Evolutionary conservation across 371 early-diverging fungal genomes (phyloP).

Genomic region (Catenaria anguillulae): DNA sequence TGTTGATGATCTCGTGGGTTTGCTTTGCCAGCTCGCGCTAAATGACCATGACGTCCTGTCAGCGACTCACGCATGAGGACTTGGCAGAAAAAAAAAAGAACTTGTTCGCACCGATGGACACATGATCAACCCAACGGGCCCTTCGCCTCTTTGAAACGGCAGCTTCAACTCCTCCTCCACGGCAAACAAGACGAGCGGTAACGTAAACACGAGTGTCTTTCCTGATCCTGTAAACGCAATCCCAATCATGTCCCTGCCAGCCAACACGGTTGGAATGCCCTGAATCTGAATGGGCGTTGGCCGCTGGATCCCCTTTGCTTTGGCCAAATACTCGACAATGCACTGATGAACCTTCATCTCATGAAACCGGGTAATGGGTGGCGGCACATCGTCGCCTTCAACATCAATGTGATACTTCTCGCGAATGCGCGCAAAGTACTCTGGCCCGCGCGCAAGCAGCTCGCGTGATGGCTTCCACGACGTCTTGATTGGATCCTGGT

Average conservation of each 20-base stretch:
- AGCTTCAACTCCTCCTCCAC: conserved; percentile 62
- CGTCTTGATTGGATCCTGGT: conserved; percentile 70
- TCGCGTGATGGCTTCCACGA: conserved; percentile 72
- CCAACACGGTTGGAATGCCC: conserved; percentile 44
- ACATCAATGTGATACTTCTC: conserved; percentile 38
- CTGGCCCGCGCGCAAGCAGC: conserved; percentile 26
- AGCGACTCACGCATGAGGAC: not conserved
- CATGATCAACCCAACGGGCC: conserved; percentile 75
- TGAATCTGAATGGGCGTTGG: conserved; percentile 60
- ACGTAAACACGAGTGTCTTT: conserved; percentile 50
- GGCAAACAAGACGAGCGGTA: conserved; percentile 59
- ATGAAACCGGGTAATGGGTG: conserved; percentile 37
- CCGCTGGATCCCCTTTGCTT: conserved; percentile 24
- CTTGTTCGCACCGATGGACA: conserved; percentile 60
- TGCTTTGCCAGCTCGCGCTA: conserved; percentile 74
- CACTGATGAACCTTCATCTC: conserved; percentile 32
- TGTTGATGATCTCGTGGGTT: conserved; percentile 56
- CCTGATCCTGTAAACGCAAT: conserved; percentile 59
- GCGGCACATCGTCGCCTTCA: conserved; percentile 42
- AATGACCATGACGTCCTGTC: not conserved
- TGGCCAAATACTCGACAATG: conserved; percentile 28
- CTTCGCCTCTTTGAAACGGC: conserved; percentile 70
- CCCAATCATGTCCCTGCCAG: conserved; percentile 58
- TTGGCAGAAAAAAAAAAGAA: not conserved
- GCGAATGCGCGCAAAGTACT: conserved; percentile 26